Conservation (phyloP, 2,329 filamentous ascomycete species). For the Penicillium italicum region DNA sequence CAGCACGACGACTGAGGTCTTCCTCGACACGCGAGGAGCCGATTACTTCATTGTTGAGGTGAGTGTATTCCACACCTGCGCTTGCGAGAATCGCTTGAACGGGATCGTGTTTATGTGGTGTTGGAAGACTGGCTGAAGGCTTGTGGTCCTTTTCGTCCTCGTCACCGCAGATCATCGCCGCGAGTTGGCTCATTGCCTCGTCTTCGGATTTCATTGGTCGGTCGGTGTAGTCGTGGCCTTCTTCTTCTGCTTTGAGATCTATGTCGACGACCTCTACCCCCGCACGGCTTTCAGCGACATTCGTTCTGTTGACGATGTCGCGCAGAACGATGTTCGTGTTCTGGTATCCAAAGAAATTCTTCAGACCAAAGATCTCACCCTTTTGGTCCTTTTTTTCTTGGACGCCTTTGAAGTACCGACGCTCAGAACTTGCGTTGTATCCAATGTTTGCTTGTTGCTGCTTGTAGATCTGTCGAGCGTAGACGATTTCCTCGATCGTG, state of each 20-base stretch:
- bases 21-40: constrained; percentile 91
- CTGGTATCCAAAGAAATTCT: constrained; percentile 81
- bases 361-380: constrained; percentile 88
- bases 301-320: constrained; percentile 98
- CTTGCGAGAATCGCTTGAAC: constrained; percentile 84
- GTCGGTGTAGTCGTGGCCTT: constrained; percentile 51
- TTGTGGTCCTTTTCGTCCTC: constrained; percentile 22
- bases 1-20: constrained; percentile 72
- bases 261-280: constrained; percentile 78
- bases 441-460: constrained; percentile 98
- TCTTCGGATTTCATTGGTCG: constrained; percentile 53
- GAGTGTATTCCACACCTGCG: constrained; percentile 89
- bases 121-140: constrained; percentile 15
- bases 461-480: constrained; percentile 96
- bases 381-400: constrained; percentile 78
- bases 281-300: constrained; percentile 86
- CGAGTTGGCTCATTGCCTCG: constrained; percentile 69
- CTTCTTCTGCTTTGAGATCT: constrained; percentile 61
- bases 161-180: constrained; percentile 53
- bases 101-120: constrained; percentile 60
- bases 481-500: constrained; percentile 95
- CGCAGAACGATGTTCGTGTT: constrained; percentile 74
- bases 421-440: constrained; percentile 86
- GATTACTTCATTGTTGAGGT: constrained; percentile 93
- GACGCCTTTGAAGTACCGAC: constrained; percentile 92